phyloP scores from a whole-genome alignment of 73 alveolate species.

The Stentor roeselii region DNA sequence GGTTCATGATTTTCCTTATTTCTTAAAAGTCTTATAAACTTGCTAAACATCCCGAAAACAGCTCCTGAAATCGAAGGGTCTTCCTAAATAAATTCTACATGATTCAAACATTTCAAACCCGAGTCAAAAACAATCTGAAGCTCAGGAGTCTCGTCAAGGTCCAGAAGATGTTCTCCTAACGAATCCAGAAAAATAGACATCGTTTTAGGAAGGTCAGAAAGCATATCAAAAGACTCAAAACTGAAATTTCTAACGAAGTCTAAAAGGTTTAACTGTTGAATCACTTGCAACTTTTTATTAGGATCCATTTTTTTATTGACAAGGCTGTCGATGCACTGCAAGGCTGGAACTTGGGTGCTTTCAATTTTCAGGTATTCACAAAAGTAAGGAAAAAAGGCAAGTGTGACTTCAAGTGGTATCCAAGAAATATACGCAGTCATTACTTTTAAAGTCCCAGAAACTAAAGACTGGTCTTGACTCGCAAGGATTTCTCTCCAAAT shows the following conservation, averaged over 20 bases:
- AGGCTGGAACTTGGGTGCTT: conserved; percentile 3
- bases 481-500: neutral
- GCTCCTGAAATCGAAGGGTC: neutral
- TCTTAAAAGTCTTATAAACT: neutral
- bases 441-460: conserved; percentile 11
- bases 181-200: neutral
- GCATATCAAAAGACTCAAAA: conserved; percentile 22
- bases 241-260: neutral
- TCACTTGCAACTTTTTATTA: neutral
- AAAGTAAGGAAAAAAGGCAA: neutral
- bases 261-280: neutral
- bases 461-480: neutral
- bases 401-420: conserved; percentile 6
- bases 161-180: neutral
- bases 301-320: conserved; percentile 18
- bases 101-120: neutral
- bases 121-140: neutral
- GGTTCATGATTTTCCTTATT: conserved; percentile 8
- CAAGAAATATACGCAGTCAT: neutral
- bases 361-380: neutral
- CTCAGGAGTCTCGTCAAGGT: neutral
- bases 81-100: neutral
- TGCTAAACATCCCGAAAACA: neutral
- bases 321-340: conserved; percentile 5
- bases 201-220: conserved; percentile 20